These are phyloP conservation scores for Nectriaceae sp. DNA, from an alignment of 2,329 filamentous ascomycete genomes.

Conservation along the genomic window DNA sequence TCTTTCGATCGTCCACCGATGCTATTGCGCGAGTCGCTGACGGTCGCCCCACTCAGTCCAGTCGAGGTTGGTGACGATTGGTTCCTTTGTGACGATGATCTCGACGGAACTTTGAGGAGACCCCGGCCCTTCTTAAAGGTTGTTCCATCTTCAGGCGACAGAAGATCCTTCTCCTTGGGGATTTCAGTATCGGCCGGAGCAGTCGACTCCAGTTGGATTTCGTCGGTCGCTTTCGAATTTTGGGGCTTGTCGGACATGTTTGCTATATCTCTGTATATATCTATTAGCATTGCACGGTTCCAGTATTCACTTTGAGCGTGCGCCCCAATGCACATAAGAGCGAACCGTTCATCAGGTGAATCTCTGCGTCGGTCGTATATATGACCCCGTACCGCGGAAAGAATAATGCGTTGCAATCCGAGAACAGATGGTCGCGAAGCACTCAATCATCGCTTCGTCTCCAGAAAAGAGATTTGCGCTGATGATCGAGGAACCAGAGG, in stretches of 20 bases:
- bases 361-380: too few species aligned
- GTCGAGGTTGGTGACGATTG: conserved; percentile 62
- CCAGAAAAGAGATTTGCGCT: too few species aligned
- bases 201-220: conserved; percentile 36
- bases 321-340: conserved; percentile 1
- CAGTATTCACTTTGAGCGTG: conserved; percentile 6
- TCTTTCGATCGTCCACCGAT: conserved; percentile 66
- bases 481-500: too few species aligned
- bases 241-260: conserved; percentile 37
- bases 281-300: conserved; percentile 22
- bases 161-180: conserved; percentile 45
- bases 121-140: conserved; percentile 51
- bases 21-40: conserved; percentile 61
- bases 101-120: conserved; percentile 60
- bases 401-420: too few species aligned
- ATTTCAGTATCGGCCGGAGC: conserved; percentile 37
- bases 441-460: too few species aligned
- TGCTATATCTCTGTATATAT: conserved; percentile 23
- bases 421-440: too few species aligned
- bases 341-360: not conserved
- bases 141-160: conserved; percentile 44
- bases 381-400: too few species aligned
- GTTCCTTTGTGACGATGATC: conserved; percentile 62
- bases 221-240: conserved; percentile 26
- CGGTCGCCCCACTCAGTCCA: conserved; percentile 61